Conservation (phyloP, 495 filamentous ascomycete genomes). For the Sordaria brevicollis region DNA sequence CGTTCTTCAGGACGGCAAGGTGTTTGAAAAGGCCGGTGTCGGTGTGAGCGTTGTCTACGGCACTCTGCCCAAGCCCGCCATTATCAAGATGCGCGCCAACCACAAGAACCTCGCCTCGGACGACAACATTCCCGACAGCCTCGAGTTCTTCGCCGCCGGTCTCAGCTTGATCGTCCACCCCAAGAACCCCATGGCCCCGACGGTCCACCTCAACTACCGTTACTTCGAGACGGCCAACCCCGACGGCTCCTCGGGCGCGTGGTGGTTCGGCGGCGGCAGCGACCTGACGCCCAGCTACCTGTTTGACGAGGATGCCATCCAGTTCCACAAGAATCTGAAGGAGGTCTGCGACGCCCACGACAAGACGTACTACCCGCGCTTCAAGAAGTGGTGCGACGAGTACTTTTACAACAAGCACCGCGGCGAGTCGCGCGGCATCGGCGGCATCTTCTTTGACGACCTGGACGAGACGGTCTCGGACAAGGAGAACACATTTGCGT, state of each 20-base stretch:
- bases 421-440: slow-evolving; percentile 76
- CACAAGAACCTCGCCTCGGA: slow-evolving; percentile 81
- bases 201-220: slow-evolving; percentile 95
- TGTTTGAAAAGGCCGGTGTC: slow-evolving; percentile 97
- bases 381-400: slow-evolving; percentile 97
- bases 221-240: slow-evolving; percentile 92
- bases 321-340: slow-evolving; percentile 92
- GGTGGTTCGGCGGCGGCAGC: slow-evolving; percentile 97
- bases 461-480: slow-evolving; percentile 71
- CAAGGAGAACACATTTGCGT: slow-evolving; percentile 86
- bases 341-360: slow-evolving; percentile 90
- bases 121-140: slow-evolving; percentile 48
- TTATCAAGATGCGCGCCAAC: slow-evolving; percentile 87
- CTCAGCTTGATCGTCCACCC: slow-evolving; percentile 90
- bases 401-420: slow-evolving; percentile 95
- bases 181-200: slow-evolving; percentile 90
- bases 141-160: slow-evolving; percentile 92
- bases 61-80: slow-evolving; percentile 74
- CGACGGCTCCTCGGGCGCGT: slow-evolving; percentile 63
- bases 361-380: slow-evolving; percentile 81
- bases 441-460: slow-evolving; percentile 98
- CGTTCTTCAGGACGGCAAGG: slow-evolving; percentile 88
- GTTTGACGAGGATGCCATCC: slow-evolving; percentile 92
- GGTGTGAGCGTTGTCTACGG: slow-evolving; percentile 94
- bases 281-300: slow-evolving; percentile 92